Base-by-base conservation (phyloP, 2,329 filamentous ascomycete genomes). In the Ceratocystis lukuohia region DNA sequence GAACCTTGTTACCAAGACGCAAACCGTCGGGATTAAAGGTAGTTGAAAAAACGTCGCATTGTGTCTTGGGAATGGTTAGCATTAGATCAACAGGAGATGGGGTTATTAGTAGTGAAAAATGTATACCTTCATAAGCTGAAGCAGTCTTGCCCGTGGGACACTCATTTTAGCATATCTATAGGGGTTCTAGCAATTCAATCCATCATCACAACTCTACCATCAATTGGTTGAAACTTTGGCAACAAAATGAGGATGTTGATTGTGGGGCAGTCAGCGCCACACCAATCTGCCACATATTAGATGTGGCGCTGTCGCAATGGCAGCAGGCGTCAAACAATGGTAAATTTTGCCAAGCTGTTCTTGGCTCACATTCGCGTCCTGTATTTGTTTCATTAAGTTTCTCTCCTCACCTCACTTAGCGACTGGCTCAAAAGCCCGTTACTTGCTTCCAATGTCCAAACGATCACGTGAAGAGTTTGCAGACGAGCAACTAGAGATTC, bases 11-110 rank as follows among this genome's bases (percentile, higher is more conserved):
- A 73, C 94, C 94, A 71, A 90, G 84, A 69, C 94, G 89, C 69
- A 88, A 76, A 71, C 86, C 80, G 66, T 90, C 82, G 30, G 94
- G 94, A 77, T 99, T 99, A 80, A 86, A 97, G 65, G 87, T 92
- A 63, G 88, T 89, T 73, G 87, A 87, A 80, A 97, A 99, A 78
- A 97, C 84, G 75, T 87, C 85, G 82, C 91, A 96, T 87, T 92
- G 91, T 73, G 84, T 83, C 92, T 96, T 72, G 53, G 1, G 41
- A 10, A 22, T 4, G 33, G 69, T 76, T 57, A 77, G 72, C 53
- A 65, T 56, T 12, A 7, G 41, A 59, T 30, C 1, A 30, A 44
- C 44, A 0, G 44, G 17, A 7, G 6, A 3, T 1, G 37, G 8
- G 10, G 5, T 41, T 61, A 46, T 69, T 44, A 5, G n/a, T 41